phyloP scores from a whole-genome alignment of 176 grass and related monocot species.

The Musa beccarii region DNA sequence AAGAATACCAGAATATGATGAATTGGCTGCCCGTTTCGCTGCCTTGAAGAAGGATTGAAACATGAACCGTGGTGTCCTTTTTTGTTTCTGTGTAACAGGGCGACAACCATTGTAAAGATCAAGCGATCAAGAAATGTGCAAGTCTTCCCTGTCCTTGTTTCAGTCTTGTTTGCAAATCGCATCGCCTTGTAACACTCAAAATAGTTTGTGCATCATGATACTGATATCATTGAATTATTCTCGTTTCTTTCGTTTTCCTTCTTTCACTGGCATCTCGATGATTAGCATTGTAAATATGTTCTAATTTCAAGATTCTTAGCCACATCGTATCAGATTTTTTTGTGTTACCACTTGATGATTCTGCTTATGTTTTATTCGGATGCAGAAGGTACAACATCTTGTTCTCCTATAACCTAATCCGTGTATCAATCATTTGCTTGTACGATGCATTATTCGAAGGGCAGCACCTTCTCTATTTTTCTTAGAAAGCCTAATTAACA shows the following conservation, averaged over 20 bases:
- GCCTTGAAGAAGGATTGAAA: slow-evolving; percentile 35
- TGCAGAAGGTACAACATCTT: too few species aligned
- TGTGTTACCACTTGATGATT: background rate
- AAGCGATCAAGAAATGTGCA: background rate
- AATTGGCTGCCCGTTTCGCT: slow-evolving; percentile 42
- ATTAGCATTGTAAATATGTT: background rate
- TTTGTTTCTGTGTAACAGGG: background rate
- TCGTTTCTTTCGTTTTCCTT: background rate
- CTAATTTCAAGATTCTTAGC: background rate
- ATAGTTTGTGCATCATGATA: background rate
- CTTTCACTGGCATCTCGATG: background rate
- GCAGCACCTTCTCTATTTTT: too few species aligned
- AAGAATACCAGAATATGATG: slow-evolving; percentile 42
- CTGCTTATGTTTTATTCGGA: background rate
- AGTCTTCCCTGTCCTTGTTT: background rate
- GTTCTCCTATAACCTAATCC: too few species aligned
- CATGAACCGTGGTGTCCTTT: background rate
- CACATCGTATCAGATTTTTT: background rate
- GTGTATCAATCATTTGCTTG: too few species aligned
- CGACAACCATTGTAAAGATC: background rate
- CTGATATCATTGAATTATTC: background rate
- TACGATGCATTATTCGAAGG: too few species aligned
- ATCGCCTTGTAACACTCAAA: background rate
- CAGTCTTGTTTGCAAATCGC: background rate
- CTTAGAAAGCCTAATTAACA: too few species aligned